phyloP scores from a whole-genome alignment of 1,284 basidiomycete species.

The Ustilago trichophora region DNA sequence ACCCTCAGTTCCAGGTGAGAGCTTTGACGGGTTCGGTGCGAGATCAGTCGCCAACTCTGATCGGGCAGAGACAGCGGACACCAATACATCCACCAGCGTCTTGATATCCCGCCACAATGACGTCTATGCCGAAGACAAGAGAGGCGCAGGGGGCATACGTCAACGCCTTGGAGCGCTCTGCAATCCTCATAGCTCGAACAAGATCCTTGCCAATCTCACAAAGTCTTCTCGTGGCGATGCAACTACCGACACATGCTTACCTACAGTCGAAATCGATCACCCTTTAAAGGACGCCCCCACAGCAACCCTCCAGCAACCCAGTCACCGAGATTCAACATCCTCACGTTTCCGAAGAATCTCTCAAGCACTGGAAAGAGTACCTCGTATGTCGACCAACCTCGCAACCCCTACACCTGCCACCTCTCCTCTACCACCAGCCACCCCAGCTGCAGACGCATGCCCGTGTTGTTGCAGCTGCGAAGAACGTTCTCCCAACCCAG shows the following conservation, averaged over 20 bases:
- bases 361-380: background rate
- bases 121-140: background rate
- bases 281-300: background rate
- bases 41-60: background rate
- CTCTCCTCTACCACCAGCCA: background rate
- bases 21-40: background rate
- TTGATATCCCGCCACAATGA: background rate
- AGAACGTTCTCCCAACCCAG: background rate
- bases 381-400: background rate
- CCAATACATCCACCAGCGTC: background rate
- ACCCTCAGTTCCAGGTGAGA: constrained; percentile 1
- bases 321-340: background rate
- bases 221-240: constrained; percentile 9
- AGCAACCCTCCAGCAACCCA: background rate
- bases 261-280: constrained; percentile 1
- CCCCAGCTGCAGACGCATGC: background rate
- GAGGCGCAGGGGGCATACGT: background rate
- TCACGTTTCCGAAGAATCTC: constrained; percentile 1
- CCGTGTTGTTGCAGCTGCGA: background rate
- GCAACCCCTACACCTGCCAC: background rate
- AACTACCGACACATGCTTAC: background rate
- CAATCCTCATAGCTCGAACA: background rate
- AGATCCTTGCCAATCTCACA: constrained; percentile 2
- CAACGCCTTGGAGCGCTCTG: constrained; percentile 2
- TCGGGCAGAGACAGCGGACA: background rate